A percentile compares a stretch with the other conserved stretches of the same genome.
These are phyloP conservation scores for Penicillium pancosmium DNA, from an alignment of 495 filamentous ascomycete genomes.

Conservation along the genomic window DNA sequence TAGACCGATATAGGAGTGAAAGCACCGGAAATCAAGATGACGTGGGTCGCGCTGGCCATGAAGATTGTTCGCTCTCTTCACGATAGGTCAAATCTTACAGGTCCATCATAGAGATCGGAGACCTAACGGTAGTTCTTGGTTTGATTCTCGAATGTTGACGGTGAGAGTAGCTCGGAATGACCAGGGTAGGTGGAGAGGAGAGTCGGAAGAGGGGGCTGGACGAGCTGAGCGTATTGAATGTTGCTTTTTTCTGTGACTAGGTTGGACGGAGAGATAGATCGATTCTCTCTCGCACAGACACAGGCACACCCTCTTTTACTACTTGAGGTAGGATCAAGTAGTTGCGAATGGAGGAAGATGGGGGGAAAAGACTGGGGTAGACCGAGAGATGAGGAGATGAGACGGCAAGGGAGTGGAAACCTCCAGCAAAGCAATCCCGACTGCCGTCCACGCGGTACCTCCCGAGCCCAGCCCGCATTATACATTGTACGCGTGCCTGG, in stretches of 20 bases:
- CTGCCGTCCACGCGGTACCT: constrained; percentile 30
- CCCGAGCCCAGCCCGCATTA: constrained; percentile 16
- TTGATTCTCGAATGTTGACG: not conserved
- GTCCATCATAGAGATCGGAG: constrained; percentile 22
- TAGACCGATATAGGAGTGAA: constrained; percentile 4
- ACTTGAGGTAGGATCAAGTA: not conserved
- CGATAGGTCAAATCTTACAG: constrained; percentile 16
- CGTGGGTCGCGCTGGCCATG: constrained; percentile 25
- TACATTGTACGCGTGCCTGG: too few species aligned
- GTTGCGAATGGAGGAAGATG: not conserved
- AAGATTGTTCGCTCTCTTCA: constrained; percentile 20
- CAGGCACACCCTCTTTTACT: not conserved
- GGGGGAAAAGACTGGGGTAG: not conserved
- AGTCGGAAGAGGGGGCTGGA: not conserved
- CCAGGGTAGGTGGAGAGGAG: not conserved
- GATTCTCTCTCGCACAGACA: not conserved
- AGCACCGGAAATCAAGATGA: constrained; percentile 13
- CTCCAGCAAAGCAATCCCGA: constrained; percentile 21
- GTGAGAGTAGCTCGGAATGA: too few species aligned
- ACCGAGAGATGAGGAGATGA: not conserved
- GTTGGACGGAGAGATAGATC: too few species aligned
- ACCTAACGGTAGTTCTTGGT: constrained; percentile 2
- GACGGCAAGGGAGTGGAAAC: constrained; percentile 4
- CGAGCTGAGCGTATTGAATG: not conserved
- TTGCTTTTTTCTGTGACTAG: too few species aligned